These are phyloP conservation scores for Cylindrodendrum hubeiense DNA, from an alignment of 2,329 filamentous ascomycete genomes.

Conservation along the genomic window DNA sequence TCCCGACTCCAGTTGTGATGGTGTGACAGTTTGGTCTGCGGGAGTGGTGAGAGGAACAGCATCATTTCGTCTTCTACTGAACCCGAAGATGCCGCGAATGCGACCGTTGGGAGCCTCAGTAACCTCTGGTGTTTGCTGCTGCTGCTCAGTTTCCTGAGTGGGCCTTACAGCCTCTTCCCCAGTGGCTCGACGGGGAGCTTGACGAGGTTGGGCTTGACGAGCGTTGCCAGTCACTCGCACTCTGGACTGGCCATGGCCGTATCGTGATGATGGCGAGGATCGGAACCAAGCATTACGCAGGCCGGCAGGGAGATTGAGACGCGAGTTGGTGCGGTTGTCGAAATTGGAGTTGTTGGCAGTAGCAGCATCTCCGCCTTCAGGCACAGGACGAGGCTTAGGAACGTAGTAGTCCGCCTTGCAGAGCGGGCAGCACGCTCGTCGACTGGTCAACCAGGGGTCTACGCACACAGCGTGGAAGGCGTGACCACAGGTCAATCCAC, in stretches of 20 bases:
- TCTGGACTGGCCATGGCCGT: constrained; percentile 1
- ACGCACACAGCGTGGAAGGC: constrained; percentile 97
- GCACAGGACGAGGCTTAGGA: constrained; percentile 82
- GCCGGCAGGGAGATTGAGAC: constrained; percentile 62
- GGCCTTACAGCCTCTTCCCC: not conserved
- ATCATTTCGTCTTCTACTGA: constrained; percentile 46
- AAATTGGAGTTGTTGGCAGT: constrained; percentile 44
- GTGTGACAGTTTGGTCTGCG: constrained; percentile 50
- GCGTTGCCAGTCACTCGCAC: not conserved
- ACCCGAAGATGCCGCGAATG: constrained; percentile 48
- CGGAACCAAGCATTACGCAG: constrained; percentile 56
- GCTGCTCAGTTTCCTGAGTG: constrained; percentile 25
- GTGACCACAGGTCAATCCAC: constrained; percentile 95
- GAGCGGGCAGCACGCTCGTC: constrained; percentile 94
- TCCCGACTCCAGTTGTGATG: constrained; percentile 62
- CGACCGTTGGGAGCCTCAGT: constrained; percentile 31
- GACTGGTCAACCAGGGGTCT: constrained; percentile 95
- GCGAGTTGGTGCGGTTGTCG: constrained; percentile 55
- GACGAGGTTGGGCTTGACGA: constrained; percentile 22
- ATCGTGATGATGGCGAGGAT: constrained; percentile 22
- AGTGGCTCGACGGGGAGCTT: constrained; percentile 17
- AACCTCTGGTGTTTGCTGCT: constrained; percentile 17
- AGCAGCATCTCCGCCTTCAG: constrained; percentile 54
- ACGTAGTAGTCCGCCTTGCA: constrained; percentile 99
- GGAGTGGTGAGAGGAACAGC: constrained; percentile 25